Base-by-base conservation (phyloP, 306 rosid species). In the Casuarina glauca region DNA sequence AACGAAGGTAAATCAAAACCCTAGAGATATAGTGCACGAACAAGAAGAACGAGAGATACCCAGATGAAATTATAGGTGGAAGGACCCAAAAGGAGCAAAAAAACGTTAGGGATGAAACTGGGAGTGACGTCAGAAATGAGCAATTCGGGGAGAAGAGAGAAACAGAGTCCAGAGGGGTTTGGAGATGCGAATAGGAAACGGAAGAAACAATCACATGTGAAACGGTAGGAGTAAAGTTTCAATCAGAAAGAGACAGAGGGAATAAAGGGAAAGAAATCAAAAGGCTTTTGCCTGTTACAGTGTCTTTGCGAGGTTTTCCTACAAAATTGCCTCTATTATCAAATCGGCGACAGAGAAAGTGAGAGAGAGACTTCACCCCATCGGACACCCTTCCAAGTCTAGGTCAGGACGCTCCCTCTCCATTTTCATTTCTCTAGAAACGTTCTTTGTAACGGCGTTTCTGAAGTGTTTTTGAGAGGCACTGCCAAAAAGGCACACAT, bases 181-280 rank as follows among this genome's bases (percentile, higher is more conserved):
- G 11, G 74, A 1, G 39, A 61, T 61, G 9, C 36, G 75, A 50
- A 58, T 4, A 67, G 76, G 69, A 32, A 73, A 73, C 51, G 69
- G 52, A 67, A 63, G 74, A 16, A 62, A 50, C 53, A 68, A 64
- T 72, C 48, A 52, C 79, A 77, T 67, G 82, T 76, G 76, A 76
- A 74, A 68, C 80, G 79, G 79, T 70, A 78, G 84, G 70, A 68
- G 76, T 66, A 76, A 84, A 74, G 85, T 70, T 73, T 66, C 72
- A 73, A 75, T 73, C 60, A 66, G 80, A 82, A 81, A 80, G 82
- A 78, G 87, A 88, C 69, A 72, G 74, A 15, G 60, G 51, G 86
- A 74, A 87, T 76, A 83, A 74, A 84, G 81, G 45, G 61, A 6
- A 39, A 52, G 44, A 62, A 55, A 63, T 50, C 73, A 50, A 50